phyloP scores from a whole-genome alignment of 2,329 filamentous ascomycete species.

The Lachnellula hyalina region DNA sequence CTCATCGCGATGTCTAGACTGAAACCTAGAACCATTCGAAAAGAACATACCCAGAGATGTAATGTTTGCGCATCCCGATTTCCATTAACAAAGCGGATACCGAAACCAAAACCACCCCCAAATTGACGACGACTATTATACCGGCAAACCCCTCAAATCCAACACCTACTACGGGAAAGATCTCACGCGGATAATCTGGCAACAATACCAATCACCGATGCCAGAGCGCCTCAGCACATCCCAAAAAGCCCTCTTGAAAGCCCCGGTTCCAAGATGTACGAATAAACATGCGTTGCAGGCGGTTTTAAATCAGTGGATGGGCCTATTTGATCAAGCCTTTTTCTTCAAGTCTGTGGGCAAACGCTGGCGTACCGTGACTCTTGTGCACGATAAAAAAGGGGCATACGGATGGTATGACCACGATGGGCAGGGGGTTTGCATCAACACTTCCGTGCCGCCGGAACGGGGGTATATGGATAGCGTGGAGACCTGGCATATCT shows the following conservation, averaged over 20 bases:
- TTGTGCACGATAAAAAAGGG: background rate
- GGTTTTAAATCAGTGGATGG: background rate
- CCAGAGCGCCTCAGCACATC: background rate
- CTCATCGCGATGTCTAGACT: too few relatives aligned
- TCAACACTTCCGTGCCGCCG: background rate
- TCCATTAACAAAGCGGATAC: background rate
- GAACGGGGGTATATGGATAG: background rate
- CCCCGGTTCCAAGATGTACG: background rate
- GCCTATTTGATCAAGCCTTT: background rate
- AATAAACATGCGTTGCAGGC: background rate
- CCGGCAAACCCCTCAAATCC: background rate
- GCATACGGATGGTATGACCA: background rate
- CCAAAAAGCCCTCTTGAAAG: background rate
- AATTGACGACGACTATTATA: background rate
- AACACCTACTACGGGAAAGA: background rate
- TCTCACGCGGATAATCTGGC: background rate
- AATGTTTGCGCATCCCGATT: background rate
- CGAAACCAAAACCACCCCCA: background rate
- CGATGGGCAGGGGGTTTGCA: background rate
- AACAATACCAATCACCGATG: background rate
- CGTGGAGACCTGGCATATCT: background rate
- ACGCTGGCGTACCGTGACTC: background rate
- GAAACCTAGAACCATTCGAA: too few relatives aligned
- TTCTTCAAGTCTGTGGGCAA: background rate
- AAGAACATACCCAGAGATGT: too few relatives aligned